Conservation (phyloP, 306 rosid species). For the Begonia loranthoides region DNA sequence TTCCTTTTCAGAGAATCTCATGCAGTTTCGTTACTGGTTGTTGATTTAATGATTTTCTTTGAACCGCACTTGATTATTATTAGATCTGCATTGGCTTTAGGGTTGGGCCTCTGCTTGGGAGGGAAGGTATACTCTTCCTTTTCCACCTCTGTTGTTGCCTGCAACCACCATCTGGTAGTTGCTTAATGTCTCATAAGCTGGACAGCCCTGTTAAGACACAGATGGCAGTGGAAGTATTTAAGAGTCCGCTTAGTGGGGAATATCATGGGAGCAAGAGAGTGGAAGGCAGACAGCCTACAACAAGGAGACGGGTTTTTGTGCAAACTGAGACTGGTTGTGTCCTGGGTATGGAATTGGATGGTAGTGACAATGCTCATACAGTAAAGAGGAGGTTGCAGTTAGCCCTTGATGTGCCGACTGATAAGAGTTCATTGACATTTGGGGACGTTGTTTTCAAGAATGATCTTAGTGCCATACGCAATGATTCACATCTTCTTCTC, state of each 20-base stretch:
- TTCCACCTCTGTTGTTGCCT: conserved; percentile 33
- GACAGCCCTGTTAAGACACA: conserved; percentile 96
- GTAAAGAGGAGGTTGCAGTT: conserved; percentile 92
- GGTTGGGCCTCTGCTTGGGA: conserved; percentile 32
- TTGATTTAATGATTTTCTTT: conserved; percentile 45
- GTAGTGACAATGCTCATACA: conserved; percentile 80
- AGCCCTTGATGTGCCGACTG: conserved; percentile 79
- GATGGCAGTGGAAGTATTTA: conserved; percentile 76
- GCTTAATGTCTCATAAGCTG: conserved; percentile 63
- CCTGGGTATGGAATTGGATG: conserved; percentile 81
- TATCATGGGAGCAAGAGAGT: conserved; percentile 42
- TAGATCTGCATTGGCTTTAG: conserved; percentile 25
- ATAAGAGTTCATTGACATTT: conserved; percentile 77
- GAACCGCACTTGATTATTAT: conserved; percentile 9
- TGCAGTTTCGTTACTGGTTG: conserved; percentile 1
- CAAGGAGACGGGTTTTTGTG: conserved; percentile 73
- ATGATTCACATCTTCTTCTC: conserved; percentile 76
- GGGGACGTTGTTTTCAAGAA: conserved; percentile 85
- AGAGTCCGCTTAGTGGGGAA: conserved; percentile 46
- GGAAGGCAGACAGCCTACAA: conserved; percentile 49
- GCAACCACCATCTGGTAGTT: conserved; percentile 7
- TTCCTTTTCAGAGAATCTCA: conserved; percentile 6
- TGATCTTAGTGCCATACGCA: conserved; percentile 70
- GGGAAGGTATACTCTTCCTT: conserved; percentile 45
- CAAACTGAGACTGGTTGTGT: conserved; percentile 93